Percentiles rank a stretch among this genome's conserved stretches.
phyloP scores from a whole-genome alignment of 2,329 filamentous ascomycete genomes.

The Monosporascus sp. region DNA sequence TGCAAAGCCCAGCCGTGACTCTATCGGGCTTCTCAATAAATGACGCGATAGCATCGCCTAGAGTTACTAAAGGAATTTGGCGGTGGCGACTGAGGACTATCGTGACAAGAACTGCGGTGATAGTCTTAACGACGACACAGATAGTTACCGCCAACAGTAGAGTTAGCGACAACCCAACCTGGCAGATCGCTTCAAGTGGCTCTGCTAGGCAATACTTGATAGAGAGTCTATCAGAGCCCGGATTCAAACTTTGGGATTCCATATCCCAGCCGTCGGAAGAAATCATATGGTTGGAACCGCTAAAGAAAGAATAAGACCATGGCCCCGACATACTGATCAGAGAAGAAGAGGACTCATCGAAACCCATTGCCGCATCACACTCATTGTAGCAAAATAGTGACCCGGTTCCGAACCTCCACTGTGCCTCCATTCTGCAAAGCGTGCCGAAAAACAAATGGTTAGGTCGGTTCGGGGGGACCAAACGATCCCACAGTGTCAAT shows the following conservation, averaged over 20 bases:
- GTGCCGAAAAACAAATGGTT: conserved; percentile 16
- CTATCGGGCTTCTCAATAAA: conserved; percentile 43
- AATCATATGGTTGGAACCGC: too few relatives aligned
- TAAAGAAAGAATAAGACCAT: not conserved
- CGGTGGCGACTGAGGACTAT: conserved; percentile 23
- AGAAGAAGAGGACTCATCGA: too few relatives aligned
- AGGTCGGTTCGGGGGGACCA: conserved; percentile 10
- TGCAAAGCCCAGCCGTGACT: conserved; percentile 27
- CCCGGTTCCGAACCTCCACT: not conserved
- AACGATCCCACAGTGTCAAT: conserved; percentile 10
- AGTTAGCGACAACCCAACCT: conserved; percentile 14
- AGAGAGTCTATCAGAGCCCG: not conserved
- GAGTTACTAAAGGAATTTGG: conserved; percentile 41
- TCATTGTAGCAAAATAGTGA: not conserved
- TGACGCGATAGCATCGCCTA: conserved; percentile 47
- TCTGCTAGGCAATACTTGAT: conserved; percentile 17
- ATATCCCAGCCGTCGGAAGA: too few relatives aligned
- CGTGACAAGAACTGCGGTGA: conserved; percentile 30
- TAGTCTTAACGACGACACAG: conserved; percentile 36
- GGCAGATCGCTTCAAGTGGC: conserved; percentile 9
- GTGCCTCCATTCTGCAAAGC: conserved; percentile 10
- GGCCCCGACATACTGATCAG: not conserved
- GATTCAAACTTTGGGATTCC: not conserved
- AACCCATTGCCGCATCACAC: not conserved
- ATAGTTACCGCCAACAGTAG: conserved; percentile 16